Evolutionary conservation across 306 rosid species (phyloP).

Genomic region (Trichosanthes truncata): DNA sequence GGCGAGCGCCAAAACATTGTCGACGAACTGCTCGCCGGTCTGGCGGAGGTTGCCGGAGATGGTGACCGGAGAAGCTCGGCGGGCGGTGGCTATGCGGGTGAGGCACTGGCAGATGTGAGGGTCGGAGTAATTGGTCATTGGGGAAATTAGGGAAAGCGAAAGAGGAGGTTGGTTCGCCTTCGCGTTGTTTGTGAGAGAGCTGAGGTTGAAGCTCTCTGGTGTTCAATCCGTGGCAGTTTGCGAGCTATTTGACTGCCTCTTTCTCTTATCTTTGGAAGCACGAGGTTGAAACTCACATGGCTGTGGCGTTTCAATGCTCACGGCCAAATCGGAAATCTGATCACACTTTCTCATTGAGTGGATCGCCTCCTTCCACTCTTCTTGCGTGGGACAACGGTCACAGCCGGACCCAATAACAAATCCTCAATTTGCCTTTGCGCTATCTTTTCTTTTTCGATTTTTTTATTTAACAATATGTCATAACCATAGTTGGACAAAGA

Average conservation of each 20-base stretch:
- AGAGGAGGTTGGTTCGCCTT: neutral
- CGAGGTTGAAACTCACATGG: neutral
- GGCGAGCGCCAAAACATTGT: conserved; percentile 46
- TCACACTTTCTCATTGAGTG: neutral
- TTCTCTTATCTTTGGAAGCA: neutral
- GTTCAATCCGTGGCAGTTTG: neutral
- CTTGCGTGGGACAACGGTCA: neutral
- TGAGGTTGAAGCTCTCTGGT: neutral
- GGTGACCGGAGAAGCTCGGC: conserved; percentile 27
- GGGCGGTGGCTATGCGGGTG: conserved; percentile 31
- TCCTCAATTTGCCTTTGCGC: neutral
- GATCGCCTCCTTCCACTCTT: neutral
- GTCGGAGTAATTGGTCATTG: conserved; percentile 33
- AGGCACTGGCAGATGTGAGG: conserved; percentile 79
- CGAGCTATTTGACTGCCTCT: neutral
- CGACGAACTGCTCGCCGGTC: conserved; percentile 44
- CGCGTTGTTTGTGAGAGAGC: neutral
- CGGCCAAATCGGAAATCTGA: conserved; percentile 7
- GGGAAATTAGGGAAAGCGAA: neutral
- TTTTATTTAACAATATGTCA: no score
- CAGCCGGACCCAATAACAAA: neutral
- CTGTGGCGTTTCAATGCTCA: neutral
- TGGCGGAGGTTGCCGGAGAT: conserved; percentile 33
- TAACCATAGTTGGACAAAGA: no score
- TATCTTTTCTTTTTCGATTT: no score